Conservation (phyloP, 2,329 filamentous ascomycete genomes). For the Apiospora sp. region DNA sequence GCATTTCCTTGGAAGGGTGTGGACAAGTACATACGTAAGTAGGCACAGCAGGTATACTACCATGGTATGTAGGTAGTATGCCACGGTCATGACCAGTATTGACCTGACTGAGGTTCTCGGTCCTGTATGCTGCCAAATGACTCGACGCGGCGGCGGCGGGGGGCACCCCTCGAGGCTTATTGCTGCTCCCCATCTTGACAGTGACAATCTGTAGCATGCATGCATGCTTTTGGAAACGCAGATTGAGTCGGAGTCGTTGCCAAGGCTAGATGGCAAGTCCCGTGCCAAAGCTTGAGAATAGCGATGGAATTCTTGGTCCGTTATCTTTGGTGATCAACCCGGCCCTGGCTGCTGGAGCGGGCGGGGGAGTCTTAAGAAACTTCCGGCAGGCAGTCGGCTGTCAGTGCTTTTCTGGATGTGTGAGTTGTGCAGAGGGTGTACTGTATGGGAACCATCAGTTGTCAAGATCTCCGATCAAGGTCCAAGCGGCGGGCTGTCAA, state of each 20-base stretch:
- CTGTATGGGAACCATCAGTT: not conserved
- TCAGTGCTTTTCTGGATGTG: not conserved
- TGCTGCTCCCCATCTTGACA: not conserved
- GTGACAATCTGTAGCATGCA: not conserved
- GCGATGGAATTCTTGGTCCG: too few species aligned
- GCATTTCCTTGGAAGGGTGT: not conserved
- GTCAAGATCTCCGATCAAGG: slow-evolving; percentile 16
- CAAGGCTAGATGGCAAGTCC: not conserved
- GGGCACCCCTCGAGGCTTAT: not conserved
- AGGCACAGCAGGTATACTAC: too few species aligned
- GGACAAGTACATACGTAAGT: too few species aligned
- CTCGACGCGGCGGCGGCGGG: not conserved
- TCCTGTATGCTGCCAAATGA: not conserved
- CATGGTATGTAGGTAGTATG: not conserved
- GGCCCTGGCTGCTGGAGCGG: not conserved
- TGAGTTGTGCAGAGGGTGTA: not conserved
- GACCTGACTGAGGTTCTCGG: not conserved
- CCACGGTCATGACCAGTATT: not conserved
- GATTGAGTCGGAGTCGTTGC: slow-evolving; percentile 5
- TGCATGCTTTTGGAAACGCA: not conserved
- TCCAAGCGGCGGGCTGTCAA: slow-evolving; percentile 13
- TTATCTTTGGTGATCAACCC: not conserved
- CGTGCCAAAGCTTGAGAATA: too few species aligned
- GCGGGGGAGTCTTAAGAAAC: not conserved
- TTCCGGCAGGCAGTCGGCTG: not conserved